Evolutionary conservation across 2,329 filamentous ascomycete species (phyloP), one percentile per base, ranked within the genome.

Genomic region (Calonectria pseudoturangicola): DNA sequence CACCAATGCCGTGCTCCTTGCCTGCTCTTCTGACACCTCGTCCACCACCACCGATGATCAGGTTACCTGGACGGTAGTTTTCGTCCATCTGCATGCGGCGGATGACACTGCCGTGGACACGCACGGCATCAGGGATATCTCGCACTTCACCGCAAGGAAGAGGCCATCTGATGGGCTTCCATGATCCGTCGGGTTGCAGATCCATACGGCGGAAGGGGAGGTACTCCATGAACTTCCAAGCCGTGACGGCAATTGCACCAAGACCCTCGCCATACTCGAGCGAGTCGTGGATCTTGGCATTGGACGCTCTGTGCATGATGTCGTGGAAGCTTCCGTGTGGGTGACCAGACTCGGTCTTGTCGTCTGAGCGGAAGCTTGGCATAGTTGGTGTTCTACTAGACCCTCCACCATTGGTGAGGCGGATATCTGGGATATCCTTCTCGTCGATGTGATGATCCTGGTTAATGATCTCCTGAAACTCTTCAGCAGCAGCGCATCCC

Each of bases 161-260:
- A 0, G 94, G 94, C 93, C 94, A 96, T 10, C 92, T 88, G 76
- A 97, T 96, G 0, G 93, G 92, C 82, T 91, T 92, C 94, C 95
- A 97, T 0, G 90, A 91, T 0, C 93, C 93, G 74, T 96, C 93
- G 0, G 86, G 72, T 73, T 92, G 91, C 9, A 96, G 85, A 77
- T 96, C 94, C 93, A 97, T 96, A 28, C 94, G 88, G 1, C 93
- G 89, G 84, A 96, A 96, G 0, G 94, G 94, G 28, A 96, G 86
- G 81, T 93, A 95, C 79, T 96, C 94, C 94, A 96, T 94, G 27
- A 94, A 81, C 43, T 92, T 93, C 94, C 94, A 96, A 2, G 88
- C 89, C 0, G 93, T 76, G 0, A 95, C 93, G 0, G 91, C 89
- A 4, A 85, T 68, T 28, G 75, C 73, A 0, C 87, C 82, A 4